phyloP scores from a whole-genome alignment of 2,329 filamentous ascomycete species.

The Penicillium sp. region DNA sequence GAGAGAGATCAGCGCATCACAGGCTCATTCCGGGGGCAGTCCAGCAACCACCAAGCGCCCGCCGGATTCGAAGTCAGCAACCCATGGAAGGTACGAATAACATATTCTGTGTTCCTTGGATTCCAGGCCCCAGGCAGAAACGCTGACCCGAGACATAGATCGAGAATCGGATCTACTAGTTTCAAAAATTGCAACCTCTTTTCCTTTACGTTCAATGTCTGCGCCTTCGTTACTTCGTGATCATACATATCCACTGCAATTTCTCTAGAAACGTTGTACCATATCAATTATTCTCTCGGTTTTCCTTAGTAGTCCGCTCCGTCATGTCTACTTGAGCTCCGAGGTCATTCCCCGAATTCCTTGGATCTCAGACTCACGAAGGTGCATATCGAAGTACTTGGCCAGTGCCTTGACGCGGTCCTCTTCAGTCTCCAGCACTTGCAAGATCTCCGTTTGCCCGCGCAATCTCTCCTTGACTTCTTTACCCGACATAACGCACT shows the following conservation, averaged over 20 bases:
- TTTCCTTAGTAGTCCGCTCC: constrained; percentile 7
- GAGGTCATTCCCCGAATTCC: constrained; percentile 52
- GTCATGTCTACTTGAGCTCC: constrained; percentile 39
- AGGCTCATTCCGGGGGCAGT: constrained; percentile 60
- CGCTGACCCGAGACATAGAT: constrained; percentile 32
- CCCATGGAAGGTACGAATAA: constrained; percentile 59
- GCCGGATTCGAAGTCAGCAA: constrained; percentile 65
- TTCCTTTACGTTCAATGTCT: constrained; percentile 21
- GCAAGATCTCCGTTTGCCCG: constrained; percentile 50
- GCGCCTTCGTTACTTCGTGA: constrained; percentile 20
- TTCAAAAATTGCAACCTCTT: constrained; percentile 23
- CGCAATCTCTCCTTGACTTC: constrained; percentile 54
- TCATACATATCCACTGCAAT: constrained; percentile 26
- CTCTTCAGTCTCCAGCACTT: constrained; percentile 49
- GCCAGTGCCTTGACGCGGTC: constrained; percentile 54
- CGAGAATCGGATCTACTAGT: constrained; percentile 42
- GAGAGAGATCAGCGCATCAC: constrained; percentile 63
- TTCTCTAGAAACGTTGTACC: constrained; percentile 25
- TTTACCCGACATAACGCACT: constrained; percentile 52
- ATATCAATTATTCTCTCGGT: constrained; percentile 13
- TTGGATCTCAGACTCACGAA: constrained; percentile 50
- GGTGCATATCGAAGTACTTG: constrained; percentile 52
- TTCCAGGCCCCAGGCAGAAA: background rate
- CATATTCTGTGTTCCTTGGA: background rate
- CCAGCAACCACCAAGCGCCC: constrained; percentile 57